These are phyloP conservation scores for Fonsecaea pugnacius DNA, from an alignment of 2,329 filamentous ascomycete species.

Conservation along the genomic window DNA sequence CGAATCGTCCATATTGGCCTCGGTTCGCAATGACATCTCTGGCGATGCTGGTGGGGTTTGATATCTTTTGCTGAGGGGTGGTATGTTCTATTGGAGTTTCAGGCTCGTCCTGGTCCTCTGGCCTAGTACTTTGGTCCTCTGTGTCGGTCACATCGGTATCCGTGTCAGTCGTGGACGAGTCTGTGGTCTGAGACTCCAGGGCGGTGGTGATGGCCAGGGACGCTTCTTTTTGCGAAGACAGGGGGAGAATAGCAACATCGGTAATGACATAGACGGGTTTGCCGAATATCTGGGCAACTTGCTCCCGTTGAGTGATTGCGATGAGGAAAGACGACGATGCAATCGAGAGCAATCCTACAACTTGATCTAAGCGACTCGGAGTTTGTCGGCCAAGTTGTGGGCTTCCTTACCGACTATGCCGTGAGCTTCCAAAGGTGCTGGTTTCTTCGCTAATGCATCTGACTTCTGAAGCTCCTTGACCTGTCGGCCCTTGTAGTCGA, in stretches of 20 bases:
- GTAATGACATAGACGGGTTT: slow-evolving; percentile 84
- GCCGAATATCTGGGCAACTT: slow-evolving; percentile 84
- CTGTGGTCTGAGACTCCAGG: slow-evolving; percentile 17
- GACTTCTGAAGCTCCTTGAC: slow-evolving; percentile 51
- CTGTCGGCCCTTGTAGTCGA: slow-evolving; percentile 68
- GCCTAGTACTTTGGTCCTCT: slow-evolving; percentile 35
- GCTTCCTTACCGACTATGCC: slow-evolving; percentile 60
- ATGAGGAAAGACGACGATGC: slow-evolving; percentile 82
- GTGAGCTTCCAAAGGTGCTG: slow-evolving; percentile 53
- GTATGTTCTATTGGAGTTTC: slow-evolving; percentile 25
- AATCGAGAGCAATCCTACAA: slow-evolving; percentile 79
- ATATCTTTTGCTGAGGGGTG: slow-evolving; percentile 36
- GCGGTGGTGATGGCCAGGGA: slow-evolving; percentile 66
- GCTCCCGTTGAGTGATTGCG: slow-evolving; percentile 80
- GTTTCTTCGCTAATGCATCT: slow-evolving; percentile 40
- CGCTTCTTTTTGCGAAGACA: slow-evolving; percentile 75
- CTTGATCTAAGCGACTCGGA: slow-evolving; percentile 12
- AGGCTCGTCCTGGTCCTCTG: slow-evolving; percentile 20
- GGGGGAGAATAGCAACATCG: slow-evolving; percentile 87
- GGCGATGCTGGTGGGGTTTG: slow-evolving; percentile 67
- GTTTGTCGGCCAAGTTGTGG: neutral
- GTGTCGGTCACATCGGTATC: slow-evolving; percentile 39
- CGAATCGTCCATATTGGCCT: slow-evolving; percentile 86
- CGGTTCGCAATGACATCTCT: slow-evolving; percentile 84
- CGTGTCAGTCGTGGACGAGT: slow-evolving; percentile 32